Conservation (phyloP, 2,329 filamentous ascomycete genomes). For the Capronia americana region DNA sequence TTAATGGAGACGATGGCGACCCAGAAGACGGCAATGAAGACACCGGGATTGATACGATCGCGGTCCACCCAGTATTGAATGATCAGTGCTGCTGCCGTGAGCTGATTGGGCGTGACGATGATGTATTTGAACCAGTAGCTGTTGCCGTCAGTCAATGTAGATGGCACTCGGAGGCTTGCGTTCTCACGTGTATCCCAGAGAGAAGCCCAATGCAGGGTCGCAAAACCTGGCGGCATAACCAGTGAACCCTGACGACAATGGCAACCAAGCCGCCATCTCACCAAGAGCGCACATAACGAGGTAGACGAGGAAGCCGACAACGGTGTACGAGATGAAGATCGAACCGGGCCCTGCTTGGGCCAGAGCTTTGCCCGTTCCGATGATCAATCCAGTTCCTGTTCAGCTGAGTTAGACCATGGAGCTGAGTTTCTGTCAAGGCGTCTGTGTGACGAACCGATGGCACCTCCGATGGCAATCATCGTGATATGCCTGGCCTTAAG, state of each 20-base stretch:
- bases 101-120: constrained; percentile 82
- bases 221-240: constrained; percentile 81
- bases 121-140: constrained; percentile 76
- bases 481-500: constrained; percentile 51
- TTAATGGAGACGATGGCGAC: constrained; percentile 70
- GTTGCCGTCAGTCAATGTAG: constrained; percentile 25
- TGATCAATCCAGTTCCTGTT: constrained; percentile 48
- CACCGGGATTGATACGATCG: constrained; percentile 73
- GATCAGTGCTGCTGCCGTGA: constrained; percentile 79
- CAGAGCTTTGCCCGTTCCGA: constrained; percentile 77
- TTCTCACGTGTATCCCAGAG: constrained; percentile 72
- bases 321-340: constrained; percentile 53
- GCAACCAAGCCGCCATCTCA: constrained; percentile 85
- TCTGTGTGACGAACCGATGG: constrained; percentile 44
- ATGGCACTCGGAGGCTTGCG: constrained; percentile 26
- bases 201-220: constrained; percentile 80
- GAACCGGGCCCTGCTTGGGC: constrained; percentile 51
- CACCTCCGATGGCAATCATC: constrained; percentile 54
- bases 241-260: constrained; percentile 78
- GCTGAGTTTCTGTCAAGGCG: not conserved
- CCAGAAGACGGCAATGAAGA: constrained; percentile 77
- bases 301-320: constrained; percentile 68
- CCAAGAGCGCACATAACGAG: constrained; percentile 81
- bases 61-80: constrained; percentile 76
- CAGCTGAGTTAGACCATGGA: not conserved